Evolutionary conservation across 306 rosid genomes (phyloP).

Genomic region (Nissolia schottii): DNA sequence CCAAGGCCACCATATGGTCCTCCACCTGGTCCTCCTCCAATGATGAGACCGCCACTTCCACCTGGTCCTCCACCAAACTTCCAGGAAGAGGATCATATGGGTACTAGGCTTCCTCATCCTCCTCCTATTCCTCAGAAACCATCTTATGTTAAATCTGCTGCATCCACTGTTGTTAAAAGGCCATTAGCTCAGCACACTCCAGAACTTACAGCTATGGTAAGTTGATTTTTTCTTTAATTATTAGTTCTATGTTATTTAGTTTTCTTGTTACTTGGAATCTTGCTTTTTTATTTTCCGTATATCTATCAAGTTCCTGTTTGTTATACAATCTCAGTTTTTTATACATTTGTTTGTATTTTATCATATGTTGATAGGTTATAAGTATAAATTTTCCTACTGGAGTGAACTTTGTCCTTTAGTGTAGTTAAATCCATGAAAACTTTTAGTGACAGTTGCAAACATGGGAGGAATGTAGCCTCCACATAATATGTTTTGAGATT

Average conservation of each 20-base stretch:
- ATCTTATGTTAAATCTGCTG: conserved; percentile 93
- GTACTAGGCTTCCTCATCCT: conserved; percentile 41
- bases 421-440: neutral
- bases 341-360: neutral
- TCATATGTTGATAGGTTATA: neutral
- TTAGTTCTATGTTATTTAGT: neutral
- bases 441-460: neutral
- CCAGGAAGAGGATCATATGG: conserved; percentile 58
- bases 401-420: too few species aligned
- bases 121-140: conserved; percentile 58
- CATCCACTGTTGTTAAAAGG: conserved; percentile 93
- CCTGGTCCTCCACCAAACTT: conserved; percentile 97
- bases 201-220: conserved; percentile 95
- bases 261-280: neutral
- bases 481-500: neutral
- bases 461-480: neutral
- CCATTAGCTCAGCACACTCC: conserved; percentile 99
- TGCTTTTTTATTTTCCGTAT: neutral
- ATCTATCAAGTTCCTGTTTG: neutral
- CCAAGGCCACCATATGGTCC: conserved; percentile 94
- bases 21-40: conserved; percentile 95
- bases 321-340: neutral
- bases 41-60: conserved; percentile 99
- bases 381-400: too few species aligned
- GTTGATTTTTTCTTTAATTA: conserved; percentile 25